A percentile compares a stretch with the other conserved stretches of the same genome.
Conservation (phyloP, 495 filamentous ascomycete genomes). For the Sabuloglossum arenarium region DNA sequence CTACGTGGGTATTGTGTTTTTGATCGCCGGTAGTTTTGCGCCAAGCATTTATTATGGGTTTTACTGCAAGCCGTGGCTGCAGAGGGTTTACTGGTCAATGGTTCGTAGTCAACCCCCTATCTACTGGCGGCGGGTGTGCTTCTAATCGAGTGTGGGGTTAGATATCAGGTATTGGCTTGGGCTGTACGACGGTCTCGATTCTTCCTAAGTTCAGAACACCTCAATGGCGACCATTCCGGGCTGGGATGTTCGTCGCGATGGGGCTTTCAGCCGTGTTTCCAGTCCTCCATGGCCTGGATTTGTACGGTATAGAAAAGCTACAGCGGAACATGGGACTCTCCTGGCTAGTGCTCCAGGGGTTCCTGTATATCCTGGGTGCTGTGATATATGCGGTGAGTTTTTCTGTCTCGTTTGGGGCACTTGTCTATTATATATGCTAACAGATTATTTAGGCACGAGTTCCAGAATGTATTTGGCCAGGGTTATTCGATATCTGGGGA, state of each 20-base stretch:
- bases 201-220: constrained; percentile 66
- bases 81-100: constrained; percentile 54
- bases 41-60: constrained; percentile 80
- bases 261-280: constrained; percentile 72
- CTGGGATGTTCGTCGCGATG: constrained; percentile 78
- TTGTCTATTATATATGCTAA: not conserved
- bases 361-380: constrained; percentile 71
- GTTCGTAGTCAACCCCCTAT: no score
- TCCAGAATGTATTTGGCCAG: constrained; percentile 41
- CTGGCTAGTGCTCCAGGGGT: constrained; percentile 65
- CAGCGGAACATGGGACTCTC: constrained; percentile 55
- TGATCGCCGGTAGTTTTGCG: constrained; percentile 77
- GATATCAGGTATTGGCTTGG: constrained; percentile 58
- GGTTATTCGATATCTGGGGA: constrained; percentile 54
- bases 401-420: not conserved
- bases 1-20: constrained; percentile 73
- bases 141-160: no score
- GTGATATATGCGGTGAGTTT: constrained; percentile 50
- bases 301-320: constrained; percentile 37
- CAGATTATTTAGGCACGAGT: constrained; percentile 10
- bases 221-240: constrained; percentile 62
- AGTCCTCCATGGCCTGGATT: constrained; percentile 44
- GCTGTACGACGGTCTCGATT: constrained; percentile 54
- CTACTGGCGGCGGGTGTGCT: no score
- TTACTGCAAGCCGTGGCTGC: constrained; percentile 37